Evolutionary conservation across 1,139 yeast genomes (phyloP), one percentile per base, ranked within the genome.

Genomic region (Taiozyma onychis): DNA sequence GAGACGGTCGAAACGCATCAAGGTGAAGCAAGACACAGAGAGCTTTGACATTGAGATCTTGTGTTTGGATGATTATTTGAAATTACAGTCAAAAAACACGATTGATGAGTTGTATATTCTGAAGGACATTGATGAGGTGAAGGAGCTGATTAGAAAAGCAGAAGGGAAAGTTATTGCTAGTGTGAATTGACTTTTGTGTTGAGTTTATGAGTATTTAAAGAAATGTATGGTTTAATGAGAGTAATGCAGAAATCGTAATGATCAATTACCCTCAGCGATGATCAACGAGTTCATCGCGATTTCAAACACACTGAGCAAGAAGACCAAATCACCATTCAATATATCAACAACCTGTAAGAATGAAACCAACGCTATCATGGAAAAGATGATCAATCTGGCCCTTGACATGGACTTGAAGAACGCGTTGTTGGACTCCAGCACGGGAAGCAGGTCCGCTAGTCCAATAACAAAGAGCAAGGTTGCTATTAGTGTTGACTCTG

Each of bases 71-170:
- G 63, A 61, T 39, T 62, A 57, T 39, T 18, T 58, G 43, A 55
- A 49, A 42, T 35, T 51, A 47, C 45, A 57, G 13, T 35, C 53
- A 34, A 47, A 51, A 2, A 44, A 41, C 22, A 49, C 46, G 7
- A 51, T 54, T n/a, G 69, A 65, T 50, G 62, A 60, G 41, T 46
- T 66, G 39, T 55, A 54, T 41, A 45, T 56, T 9, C 50, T 61
- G 16, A 57, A 61, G 41, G 60, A 62, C 27, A 47, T 64, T 28
- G 57, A 60, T 18, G 64, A 60, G 4, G 60, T 53, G 44, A 62
- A 45, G 50, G 47, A 21, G 30, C 56, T 48, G 48, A 59, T 52
- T 44, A 55, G 51, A 42, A 51, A 30, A 9, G 54, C 50, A 26
- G 50, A 47, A 24, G 34, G 14, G 30, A 41, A 39, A n/a, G 35